These are phyloP conservation scores for Larix sibirica DNA, from an alignment of 83 land plant species.

Conservation along the genomic window DNA sequence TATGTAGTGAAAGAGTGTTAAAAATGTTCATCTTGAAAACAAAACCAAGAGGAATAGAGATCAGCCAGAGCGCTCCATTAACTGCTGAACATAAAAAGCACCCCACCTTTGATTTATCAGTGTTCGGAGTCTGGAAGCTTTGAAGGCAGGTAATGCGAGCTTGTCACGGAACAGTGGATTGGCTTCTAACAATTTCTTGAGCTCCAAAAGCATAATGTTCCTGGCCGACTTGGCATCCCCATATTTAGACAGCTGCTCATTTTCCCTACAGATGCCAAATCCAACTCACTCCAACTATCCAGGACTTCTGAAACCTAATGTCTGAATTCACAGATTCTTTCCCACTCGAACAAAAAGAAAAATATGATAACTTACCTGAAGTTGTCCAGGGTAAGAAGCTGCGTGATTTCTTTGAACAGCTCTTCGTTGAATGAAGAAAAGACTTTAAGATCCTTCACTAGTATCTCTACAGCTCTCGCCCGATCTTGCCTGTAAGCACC, in stretches of 20 bases:
- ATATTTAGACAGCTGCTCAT: conserved; percentile 86
- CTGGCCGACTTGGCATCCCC: conserved; percentile 89
- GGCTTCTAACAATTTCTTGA: conserved; percentile 86
- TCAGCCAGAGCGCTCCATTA: not conserved
- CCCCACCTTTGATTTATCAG: conserved; percentile 80
- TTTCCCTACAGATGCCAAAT: conserved; percentile 54
- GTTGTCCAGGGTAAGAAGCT: conserved; percentile 81
- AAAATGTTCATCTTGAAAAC: no score
- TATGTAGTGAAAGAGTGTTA: not conserved
- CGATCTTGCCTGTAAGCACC: conserved; percentile 66
- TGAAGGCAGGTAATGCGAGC: conserved; percentile 64
- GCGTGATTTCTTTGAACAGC: conserved; percentile 86
- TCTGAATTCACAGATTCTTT: conserved; percentile 26
- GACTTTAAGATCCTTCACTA: conserved; percentile 84
- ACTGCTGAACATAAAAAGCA: not conserved
- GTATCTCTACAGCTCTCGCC: conserved; percentile 81
- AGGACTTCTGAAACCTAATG: conserved; percentile 22
- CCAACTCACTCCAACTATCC: conserved; percentile 35
- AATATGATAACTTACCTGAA: conserved; percentile 45
- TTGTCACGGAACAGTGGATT: conserved; percentile 85
- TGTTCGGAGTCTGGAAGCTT: conserved; percentile 72
- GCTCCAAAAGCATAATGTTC: conserved; percentile 77
- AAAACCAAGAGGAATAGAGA: not conserved
- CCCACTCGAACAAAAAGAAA: not conserved
- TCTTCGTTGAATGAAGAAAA: conserved; percentile 87